Percentiles rank a stretch among this genome's conserved stretches.
phyloP scores from a whole-genome alignment of 352 stramenopile genomes.

The Blastocystis sp. region DNA sequence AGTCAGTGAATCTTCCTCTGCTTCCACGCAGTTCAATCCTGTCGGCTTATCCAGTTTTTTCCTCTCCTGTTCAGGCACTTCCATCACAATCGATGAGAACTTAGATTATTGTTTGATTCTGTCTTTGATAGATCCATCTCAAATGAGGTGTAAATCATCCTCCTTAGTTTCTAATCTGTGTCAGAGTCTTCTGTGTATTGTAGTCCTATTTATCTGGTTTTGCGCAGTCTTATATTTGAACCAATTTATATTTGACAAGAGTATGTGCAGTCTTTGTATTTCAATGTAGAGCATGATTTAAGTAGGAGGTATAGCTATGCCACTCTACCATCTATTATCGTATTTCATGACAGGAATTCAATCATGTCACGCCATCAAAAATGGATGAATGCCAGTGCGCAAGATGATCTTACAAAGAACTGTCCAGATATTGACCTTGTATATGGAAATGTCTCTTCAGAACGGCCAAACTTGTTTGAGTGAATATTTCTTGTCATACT shows the following conservation, averaged over 20 bases:
- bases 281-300: neutral
- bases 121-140: neutral
- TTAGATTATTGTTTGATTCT: neutral
- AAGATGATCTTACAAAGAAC: too few species aligned
- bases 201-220: too few species aligned
- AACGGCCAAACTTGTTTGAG: neutral
- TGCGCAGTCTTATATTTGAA: too few species aligned
- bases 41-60: constrained; percentile 21
- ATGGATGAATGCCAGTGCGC: neutral
- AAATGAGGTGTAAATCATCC: neutral
- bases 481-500: neutral
- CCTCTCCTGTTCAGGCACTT: neutral
- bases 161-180: neutral
- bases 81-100: neutral
- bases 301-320: neutral
- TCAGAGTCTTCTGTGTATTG: too few species aligned
- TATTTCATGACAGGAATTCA: neutral
- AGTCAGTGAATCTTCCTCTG: neutral
- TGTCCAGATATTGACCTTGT: neutral
- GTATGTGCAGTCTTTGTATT: too few species aligned
- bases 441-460: neutral
- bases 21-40: neutral
- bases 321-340: neutral
- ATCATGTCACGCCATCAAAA: neutral
- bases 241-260: too few species aligned